phyloP scores from a whole-genome alignment of 2,329 filamentous ascomycete genomes.

The Chalara sp. region DNA sequence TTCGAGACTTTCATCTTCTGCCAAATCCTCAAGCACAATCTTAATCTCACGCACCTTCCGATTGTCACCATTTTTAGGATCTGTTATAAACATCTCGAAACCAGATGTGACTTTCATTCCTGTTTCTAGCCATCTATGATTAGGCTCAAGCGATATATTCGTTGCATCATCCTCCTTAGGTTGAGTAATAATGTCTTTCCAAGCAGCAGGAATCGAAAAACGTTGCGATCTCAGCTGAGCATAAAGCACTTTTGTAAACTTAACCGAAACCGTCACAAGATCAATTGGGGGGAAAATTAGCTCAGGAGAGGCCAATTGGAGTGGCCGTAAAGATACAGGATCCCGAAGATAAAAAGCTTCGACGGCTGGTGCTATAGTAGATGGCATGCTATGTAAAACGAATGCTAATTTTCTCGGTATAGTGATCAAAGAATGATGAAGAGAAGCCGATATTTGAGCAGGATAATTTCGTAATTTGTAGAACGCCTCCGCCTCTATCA shows the following conservation, averaged over 20 bases:
- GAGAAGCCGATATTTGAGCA: slow-evolving; percentile 60
- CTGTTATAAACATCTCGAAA: slow-evolving; percentile 77
- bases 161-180: slow-evolving; percentile 23
- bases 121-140: slow-evolving; percentile 44
- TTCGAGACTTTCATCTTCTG: slow-evolving; percentile 28
- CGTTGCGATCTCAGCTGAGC: slow-evolving; percentile 85
- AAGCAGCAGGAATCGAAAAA: slow-evolving; percentile 58
- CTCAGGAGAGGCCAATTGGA: slow-evolving; percentile 47
- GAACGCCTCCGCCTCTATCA: slow-evolving; percentile 84
- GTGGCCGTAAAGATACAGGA: slow-evolving; percentile 63
- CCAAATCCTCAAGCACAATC: slow-evolving; percentile 68
- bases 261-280: slow-evolving; percentile 70
- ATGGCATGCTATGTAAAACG: slow-evolving; percentile 67
- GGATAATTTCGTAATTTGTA: slow-evolving; percentile 84
- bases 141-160: slow-evolving; percentile 15
- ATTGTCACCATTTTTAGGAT: slow-evolving; percentile 61
- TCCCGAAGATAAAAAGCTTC: slow-evolving; percentile 93
- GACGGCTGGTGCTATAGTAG: slow-evolving; percentile 72
- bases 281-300: slow-evolving; percentile 70
- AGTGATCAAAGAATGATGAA: slow-evolving; percentile 68
- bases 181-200: slow-evolving; percentile 33
- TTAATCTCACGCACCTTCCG: slow-evolving; percentile 67
- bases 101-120: slow-evolving; percentile 90
- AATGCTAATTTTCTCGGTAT: slow-evolving; percentile 79
- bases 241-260: slow-evolving; percentile 83